Conservation (phyloP, 169 alveolate genomes). For the Toxoplasma gondii region DNA sequence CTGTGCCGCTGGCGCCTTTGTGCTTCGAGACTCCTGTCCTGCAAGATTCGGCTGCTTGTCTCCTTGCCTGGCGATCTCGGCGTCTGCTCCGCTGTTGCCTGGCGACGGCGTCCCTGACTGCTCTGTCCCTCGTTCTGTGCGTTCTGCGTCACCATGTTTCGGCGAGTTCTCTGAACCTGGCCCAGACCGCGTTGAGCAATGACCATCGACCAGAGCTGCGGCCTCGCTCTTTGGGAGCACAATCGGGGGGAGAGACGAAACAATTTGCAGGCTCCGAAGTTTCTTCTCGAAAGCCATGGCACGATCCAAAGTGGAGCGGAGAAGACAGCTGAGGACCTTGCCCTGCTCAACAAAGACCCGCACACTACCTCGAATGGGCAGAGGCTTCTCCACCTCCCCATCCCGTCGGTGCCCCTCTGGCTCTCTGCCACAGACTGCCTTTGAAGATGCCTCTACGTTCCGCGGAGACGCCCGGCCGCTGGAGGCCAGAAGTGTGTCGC, state of each 20-base stretch:
- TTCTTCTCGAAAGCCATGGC: slow-evolving; percentile 49
- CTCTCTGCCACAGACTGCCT: not conserved
- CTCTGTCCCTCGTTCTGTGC: not conserved
- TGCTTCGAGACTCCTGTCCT: too few species aligned
- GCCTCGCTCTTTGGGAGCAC: slow-evolving; percentile 41
- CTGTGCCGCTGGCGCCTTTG: not conserved
- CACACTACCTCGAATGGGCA: slow-evolving; percentile 19
- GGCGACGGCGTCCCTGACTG: not conserved
- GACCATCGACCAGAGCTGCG: not conserved
- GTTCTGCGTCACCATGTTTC: not conserved
- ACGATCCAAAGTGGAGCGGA: slow-evolving; percentile 34
- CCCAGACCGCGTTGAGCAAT: not conserved
- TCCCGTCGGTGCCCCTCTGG: not conserved
- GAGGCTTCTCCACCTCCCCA: slow-evolving; percentile 28
- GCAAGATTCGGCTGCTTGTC: too few species aligned
- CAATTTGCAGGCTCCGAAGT: slow-evolving; percentile 31
- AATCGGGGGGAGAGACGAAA: slow-evolving; percentile 52
- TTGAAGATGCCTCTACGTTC: not conserved
- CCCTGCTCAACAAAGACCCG: slow-evolving; percentile 17
- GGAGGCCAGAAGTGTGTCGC: too few species aligned
- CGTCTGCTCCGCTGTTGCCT: not conserved
- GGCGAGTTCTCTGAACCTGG: too few species aligned
- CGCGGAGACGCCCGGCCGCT: not conserved
- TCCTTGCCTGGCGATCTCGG: not conserved
- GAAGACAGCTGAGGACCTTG: not conserved